Percentiles rank a stretch among this genome's conserved stretches.
These are phyloP conservation scores for Trichoderma koningii DNA, from an alignment of 2,329 filamentous ascomycete genomes.

Conservation along the genomic window DNA sequence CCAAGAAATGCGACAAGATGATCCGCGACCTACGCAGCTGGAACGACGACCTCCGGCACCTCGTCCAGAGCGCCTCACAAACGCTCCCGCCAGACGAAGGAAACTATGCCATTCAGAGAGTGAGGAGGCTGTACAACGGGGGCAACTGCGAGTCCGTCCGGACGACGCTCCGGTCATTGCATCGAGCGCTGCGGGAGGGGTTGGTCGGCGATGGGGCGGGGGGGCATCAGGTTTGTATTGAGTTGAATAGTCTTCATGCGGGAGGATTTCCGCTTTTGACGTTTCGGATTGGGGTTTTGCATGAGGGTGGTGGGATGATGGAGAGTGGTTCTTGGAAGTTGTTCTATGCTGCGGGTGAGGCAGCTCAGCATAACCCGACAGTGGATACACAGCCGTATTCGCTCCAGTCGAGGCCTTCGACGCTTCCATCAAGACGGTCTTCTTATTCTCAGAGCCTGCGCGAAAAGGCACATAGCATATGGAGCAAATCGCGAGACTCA, in stretches of 20 bases:
- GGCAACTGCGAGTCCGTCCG: slow-evolving; percentile 13
- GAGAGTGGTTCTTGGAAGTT: background rate
- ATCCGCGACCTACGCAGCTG: slow-evolving; percentile 19
- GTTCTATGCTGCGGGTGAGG: slow-evolving; percentile 14
- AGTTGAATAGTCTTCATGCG: slow-evolving; percentile 12
- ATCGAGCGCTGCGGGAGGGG: background rate
- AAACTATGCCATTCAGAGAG: background rate
- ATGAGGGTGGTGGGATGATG: background rate
- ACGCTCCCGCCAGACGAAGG: background rate
- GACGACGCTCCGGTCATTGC: slow-evolving; percentile 4
- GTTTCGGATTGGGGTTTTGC: slow-evolving; percentile 4
- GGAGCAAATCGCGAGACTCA: slow-evolving; percentile 19
- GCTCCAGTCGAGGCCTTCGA: background rate
- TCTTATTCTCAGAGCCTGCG: slow-evolving; percentile 4
- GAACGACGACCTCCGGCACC: slow-evolving; percentile 22
- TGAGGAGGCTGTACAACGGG: slow-evolving; percentile 6
- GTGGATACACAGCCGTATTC: background rate
- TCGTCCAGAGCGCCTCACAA: background rate
- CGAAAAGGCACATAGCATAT: slow-evolving; percentile 2
- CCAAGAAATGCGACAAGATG: slow-evolving; percentile 23
- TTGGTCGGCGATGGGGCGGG: background rate
- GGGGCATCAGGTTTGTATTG: slow-evolving; percentile 11
- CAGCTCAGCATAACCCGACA: background rate
- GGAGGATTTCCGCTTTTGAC: slow-evolving; percentile 12
- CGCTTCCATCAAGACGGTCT: slow-evolving; percentile 7